phyloP scores from a whole-genome alignment of 371 early-diverging fungal genomes.

The Mortierella sp. region DNA sequence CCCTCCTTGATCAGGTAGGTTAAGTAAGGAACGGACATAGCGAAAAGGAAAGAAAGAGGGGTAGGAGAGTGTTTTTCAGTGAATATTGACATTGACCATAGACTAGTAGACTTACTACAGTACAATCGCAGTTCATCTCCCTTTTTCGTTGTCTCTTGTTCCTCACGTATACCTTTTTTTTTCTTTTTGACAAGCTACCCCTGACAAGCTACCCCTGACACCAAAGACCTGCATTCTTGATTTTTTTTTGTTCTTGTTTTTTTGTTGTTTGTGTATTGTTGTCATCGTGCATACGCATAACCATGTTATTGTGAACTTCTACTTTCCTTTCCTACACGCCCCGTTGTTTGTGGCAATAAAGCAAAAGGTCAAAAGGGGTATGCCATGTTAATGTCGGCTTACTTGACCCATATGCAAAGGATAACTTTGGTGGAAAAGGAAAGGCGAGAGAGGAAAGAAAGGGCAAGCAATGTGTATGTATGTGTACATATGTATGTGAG shows the following conservation, averaged over 20 bases:
- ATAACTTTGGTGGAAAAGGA: background rate
- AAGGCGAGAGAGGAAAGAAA: background rate
- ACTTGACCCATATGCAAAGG: background rate
- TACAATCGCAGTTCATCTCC: background rate
- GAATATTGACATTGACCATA: background rate
- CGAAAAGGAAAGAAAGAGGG: background rate
- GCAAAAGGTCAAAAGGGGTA: background rate
- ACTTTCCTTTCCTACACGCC: background rate
- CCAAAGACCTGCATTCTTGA: background rate
- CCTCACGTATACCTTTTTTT: background rate
- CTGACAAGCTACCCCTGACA: background rate
- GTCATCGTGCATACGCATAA: slow-evolving; percentile 4
- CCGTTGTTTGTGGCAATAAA: background rate
- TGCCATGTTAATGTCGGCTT: slow-evolving; percentile 3
- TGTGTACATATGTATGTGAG: background rate
- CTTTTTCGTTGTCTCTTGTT: background rate
- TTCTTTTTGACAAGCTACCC: background rate
- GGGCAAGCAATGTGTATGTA: background rate
- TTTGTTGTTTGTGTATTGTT: background rate
- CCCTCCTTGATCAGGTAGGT: background rate
- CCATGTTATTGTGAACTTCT: background rate
- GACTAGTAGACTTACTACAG: too few relatives aligned
- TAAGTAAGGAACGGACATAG: background rate
- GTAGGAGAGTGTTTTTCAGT: background rate
- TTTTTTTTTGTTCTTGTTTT: background rate